Evolutionary conservation across 768 basidiomycete species (phyloP).

Genomic region (Omphalotus guepiniiformis): DNA sequence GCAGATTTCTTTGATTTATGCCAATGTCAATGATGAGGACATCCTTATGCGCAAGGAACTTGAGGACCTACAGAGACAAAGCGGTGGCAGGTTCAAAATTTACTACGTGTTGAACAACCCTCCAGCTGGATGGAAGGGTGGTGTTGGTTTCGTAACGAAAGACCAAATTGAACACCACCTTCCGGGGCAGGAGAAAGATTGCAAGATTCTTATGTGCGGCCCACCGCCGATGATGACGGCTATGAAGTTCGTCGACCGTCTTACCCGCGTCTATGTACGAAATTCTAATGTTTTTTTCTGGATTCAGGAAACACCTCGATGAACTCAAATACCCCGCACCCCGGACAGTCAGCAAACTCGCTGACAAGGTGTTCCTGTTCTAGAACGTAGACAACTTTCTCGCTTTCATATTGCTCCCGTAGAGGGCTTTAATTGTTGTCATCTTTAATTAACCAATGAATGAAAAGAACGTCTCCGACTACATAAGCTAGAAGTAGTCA

Average conservation of each 20-base stretch:
- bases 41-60: conserved; percentile 89
- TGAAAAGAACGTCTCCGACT: too few relatives aligned
- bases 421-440: too few relatives aligned
- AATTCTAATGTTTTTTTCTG: conserved; percentile 14
- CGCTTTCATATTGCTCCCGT: too few relatives aligned
- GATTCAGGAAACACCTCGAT: conserved; percentile 75
- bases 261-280: conserved; percentile 1
- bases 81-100: conserved; percentile 59
- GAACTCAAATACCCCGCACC: conserved; percentile 87
- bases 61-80: conserved; percentile 67
- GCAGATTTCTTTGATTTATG: conserved; percentile 85
- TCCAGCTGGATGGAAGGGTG: conserved; percentile 80
- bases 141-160: conserved; percentile 89
- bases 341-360: conserved; percentile 87
- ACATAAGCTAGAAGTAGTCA: too few relatives aligned
- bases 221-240: conserved; percentile 14
- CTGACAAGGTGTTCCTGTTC: conserved; percentile 59
- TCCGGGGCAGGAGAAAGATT: conserved; percentile 59
- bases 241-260: conserved; percentile 21
- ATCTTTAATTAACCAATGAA: too few relatives aligned
- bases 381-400: too few relatives aligned
- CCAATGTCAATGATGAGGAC: conserved; percentile 90
- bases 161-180: conserved; percentile 84
- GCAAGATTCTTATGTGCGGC: conserved; percentile 89
- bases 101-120: conserved; percentile 95